These are phyloP conservation scores for Sarocladium strictum DNA, from an alignment of 2,329 filamentous ascomycete genomes.

Conservation along the genomic window DNA sequence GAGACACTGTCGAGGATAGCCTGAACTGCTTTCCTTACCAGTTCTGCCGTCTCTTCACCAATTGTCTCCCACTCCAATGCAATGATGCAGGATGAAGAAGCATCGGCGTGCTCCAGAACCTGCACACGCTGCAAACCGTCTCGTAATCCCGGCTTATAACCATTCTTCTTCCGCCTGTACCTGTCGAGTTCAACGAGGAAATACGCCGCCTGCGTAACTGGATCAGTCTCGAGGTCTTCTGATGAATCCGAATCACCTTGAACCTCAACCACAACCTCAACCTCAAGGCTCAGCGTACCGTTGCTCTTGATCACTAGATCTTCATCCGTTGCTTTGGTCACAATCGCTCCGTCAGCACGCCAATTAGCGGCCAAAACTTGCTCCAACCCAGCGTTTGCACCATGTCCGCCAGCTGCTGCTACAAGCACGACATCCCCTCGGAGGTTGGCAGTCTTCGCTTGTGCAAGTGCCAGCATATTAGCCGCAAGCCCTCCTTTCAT, in stretches of 20 bases:
- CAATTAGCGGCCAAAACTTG: constrained; percentile 38
- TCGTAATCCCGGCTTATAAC: background rate
- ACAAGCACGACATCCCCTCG: constrained; percentile 39
- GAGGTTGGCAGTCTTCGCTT: constrained; percentile 24
- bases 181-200: constrained; percentile 32
- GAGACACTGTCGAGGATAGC: background rate
- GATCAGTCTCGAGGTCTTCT: constrained; percentile 33
- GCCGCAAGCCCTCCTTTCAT: constrained; percentile 40
- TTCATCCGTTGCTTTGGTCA: constrained; percentile 34
- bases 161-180: background rate
- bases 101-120: background rate
- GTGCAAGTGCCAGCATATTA: constrained; percentile 27
- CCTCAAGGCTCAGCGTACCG: constrained; percentile 33
- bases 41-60: constrained; percentile 32
- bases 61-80: constrained; percentile 44
- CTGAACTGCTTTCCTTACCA: constrained; percentile 30
- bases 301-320: constrained; percentile 34
- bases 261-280: constrained; percentile 27
- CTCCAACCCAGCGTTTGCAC: constrained; percentile 35
- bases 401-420: constrained; percentile 41
- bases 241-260: constrained; percentile 22
- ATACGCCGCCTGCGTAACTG: constrained; percentile 34
- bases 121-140: background rate
- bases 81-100: constrained; percentile 42
- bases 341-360: constrained; percentile 38